Evolutionary conservation across 2,329 filamentous ascomycete species (phyloP).

Genomic region (Colletotrichum ledebouriae): DNA sequence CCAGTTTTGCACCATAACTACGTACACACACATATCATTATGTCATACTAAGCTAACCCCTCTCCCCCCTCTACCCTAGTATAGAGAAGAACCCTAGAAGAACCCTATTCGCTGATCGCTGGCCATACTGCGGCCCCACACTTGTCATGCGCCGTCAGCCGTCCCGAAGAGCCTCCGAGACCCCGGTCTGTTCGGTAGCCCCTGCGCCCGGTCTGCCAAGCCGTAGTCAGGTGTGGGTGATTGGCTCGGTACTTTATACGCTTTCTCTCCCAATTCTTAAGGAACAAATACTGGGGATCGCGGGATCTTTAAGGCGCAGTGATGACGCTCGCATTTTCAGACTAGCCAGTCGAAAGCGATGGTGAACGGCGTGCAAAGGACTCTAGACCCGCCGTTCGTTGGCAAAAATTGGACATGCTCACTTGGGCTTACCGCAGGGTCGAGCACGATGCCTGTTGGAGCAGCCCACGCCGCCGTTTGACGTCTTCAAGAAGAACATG

Average conservation of each 20-base stretch:
- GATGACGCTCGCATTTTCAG: constrained; percentile 13
- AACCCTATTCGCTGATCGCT: no score
- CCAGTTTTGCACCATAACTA: no score
- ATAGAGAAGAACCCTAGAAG: no score
- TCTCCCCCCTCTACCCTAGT: no score
- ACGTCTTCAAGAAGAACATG: constrained; percentile 6
- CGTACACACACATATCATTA: no score
- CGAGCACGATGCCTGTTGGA: not conserved
- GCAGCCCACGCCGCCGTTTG: no score
- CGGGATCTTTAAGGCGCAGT: constrained; percentile 28
- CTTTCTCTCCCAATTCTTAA: no score
- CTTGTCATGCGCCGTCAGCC: no score
- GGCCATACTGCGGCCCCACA: no score
- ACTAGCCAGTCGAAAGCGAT: not conserved
- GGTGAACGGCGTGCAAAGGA: not conserved
- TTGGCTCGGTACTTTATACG: constrained; percentile 19
- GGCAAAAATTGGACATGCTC: not conserved
- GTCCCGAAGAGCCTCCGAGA: not conserved
- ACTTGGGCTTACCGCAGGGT: constrained; percentile 1
- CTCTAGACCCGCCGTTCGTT: not conserved
- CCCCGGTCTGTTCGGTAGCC: constrained; percentile 9
- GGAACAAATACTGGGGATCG: not conserved
- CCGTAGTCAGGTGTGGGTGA: constrained; percentile 8
- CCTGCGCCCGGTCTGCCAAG: constrained; percentile 15
- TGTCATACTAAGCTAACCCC: no score